Conservation (phyloP, 2,329 filamentous ascomycete genomes). For the Colletotrichum plurivorum region DNA sequence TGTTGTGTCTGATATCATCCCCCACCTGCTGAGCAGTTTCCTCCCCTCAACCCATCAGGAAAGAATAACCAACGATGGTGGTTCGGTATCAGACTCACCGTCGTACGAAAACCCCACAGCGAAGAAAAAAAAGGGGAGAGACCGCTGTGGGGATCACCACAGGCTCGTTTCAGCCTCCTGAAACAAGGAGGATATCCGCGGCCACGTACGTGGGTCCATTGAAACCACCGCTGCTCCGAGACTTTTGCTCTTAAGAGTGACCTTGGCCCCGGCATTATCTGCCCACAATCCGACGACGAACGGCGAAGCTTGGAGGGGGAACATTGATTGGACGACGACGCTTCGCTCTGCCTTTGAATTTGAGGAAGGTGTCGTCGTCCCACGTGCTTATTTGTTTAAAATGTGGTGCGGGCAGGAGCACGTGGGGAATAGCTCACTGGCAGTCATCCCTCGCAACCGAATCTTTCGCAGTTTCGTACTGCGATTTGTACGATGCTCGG, state of each 20-base stretch:
- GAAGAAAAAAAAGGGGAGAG: too few species aligned
- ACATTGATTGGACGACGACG: not conserved
- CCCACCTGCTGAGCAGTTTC: too few species aligned
- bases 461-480: not conserved
- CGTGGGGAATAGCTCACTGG: not conserved
- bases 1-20: not conserved
- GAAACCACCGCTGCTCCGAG: not conserved
- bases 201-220: conserved; percentile 4
- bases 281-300: conserved; percentile 8
- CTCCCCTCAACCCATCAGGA: too few species aligned
- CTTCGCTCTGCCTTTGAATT: not conserved
- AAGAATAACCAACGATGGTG: not conserved
- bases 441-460: too few species aligned
- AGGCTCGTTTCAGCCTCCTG: conserved; percentile 36
- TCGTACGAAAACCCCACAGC: conserved; percentile 5
- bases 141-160: conserved; percentile 1
- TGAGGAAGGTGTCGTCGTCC: not conserved
- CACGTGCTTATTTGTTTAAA: conserved; percentile 12
- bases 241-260: not conserved
- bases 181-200: conserved; percentile 36
- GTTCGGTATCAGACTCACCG: not conserved
- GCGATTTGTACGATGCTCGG: not conserved
- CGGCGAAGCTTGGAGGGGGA: not conserved
- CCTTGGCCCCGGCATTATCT: conserved; percentile 8
- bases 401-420: not conserved